Conservation (phyloP, 1,284 basidiomycete species). For the Somion occarium region DNA sequence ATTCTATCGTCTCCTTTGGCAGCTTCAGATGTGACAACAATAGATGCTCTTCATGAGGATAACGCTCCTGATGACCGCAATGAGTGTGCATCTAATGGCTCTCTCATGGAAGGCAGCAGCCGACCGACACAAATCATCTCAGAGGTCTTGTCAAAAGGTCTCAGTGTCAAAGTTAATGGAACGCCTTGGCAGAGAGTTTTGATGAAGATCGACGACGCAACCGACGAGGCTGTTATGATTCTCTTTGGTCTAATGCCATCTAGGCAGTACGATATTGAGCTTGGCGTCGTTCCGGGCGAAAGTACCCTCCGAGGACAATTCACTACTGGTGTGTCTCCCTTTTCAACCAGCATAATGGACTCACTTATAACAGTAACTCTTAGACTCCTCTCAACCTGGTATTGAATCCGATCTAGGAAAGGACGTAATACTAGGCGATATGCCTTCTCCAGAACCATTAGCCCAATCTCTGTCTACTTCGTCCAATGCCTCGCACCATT, state of each 20-base stretch:
- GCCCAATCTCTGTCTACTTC: not conserved
- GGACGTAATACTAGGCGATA: not conserved
- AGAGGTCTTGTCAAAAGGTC: conserved; percentile 63
- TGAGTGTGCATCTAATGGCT: not conserved
- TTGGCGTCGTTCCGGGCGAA: conserved; percentile 64
- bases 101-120: not conserved
- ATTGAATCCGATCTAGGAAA: not conserved
- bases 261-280: conserved; percentile 74
- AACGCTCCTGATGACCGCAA: conserved; percentile 30
- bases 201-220: conserved; percentile 69
- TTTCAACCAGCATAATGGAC: too few relatives aligned
- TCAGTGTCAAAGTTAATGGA: conserved; percentile 74
- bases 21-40: conserved; percentile 23
- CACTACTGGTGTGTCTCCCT: conserved; percentile 48
- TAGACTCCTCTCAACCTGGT: not conserved
- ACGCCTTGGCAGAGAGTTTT: conserved; percentile 71
- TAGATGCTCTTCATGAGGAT: conserved; percentile 38
- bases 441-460: not conserved
- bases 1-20: conserved; percentile 55
- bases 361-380: too few relatives aligned
- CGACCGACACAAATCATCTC: conserved; percentile 45
- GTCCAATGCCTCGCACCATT: not conserved
- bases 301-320: conserved; percentile 51
- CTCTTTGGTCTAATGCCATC: conserved; percentile 78
- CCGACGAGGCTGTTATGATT: conserved; percentile 76